Percentiles rank a stretch among this genome's conserved stretches.
Evolutionary conservation across 2,329 filamentous ascomycete genomes (phyloP).

Genomic region (Chrysoporthe cubensis): DNA sequence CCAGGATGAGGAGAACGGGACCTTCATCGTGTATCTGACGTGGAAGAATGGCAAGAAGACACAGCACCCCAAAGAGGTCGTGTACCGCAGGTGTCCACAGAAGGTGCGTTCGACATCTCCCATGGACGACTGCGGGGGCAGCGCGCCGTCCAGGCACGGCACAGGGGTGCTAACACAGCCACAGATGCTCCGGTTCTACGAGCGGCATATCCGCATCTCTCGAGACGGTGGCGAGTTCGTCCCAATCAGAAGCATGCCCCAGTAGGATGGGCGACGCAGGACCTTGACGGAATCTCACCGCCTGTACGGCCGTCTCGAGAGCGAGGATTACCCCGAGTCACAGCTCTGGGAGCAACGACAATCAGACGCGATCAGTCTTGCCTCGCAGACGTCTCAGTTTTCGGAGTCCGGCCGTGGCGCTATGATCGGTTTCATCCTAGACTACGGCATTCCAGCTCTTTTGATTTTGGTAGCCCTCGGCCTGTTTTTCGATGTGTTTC

Average conservation of each 20-base stretch:
- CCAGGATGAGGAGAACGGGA: conserved; percentile 63
- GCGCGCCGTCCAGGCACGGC: too few relatives aligned
- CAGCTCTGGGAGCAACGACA: neutral
- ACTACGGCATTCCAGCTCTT: neutral
- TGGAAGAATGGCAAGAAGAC: conserved; percentile 78
- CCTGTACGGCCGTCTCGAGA: neutral
- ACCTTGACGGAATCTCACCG: neutral
- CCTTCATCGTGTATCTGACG: conserved; percentile 69
- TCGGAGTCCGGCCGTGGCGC: neutral
- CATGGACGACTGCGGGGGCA: neutral
- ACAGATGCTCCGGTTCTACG: conserved; percentile 65
- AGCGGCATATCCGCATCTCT: conserved; percentile 54
- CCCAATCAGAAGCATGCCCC: conserved; percentile 19
- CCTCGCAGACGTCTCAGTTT: neutral
- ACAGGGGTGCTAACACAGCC: conserved; percentile 2
- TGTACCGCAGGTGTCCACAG: conserved; percentile 79
- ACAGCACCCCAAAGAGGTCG: conserved; percentile 68
- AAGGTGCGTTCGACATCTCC: conserved; percentile 55
- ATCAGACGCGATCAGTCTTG: neutral
- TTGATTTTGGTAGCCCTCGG: conserved; percentile 2
- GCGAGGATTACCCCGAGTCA: conserved; percentile 1
- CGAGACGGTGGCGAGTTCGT: conserved; percentile 27
- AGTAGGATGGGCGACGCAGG: conserved; percentile 12
- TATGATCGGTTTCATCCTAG: neutral
- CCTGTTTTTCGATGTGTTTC: conserved; percentile 7